Base-by-base conservation (phyloP, 768 basidiomycete genomes). In the Phanerodontia chrysosporium region DNA sequence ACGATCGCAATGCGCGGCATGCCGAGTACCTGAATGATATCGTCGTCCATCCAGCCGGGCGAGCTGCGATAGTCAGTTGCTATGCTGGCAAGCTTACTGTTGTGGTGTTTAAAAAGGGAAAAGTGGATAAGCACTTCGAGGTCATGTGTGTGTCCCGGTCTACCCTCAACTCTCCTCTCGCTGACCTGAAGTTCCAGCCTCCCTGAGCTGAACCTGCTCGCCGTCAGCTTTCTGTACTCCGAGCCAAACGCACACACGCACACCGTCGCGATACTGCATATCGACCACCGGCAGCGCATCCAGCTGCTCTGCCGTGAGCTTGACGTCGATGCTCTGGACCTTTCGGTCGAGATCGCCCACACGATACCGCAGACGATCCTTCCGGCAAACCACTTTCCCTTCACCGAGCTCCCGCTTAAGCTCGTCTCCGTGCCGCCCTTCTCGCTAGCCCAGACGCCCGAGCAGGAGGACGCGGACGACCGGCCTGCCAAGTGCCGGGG, bases 21-120 rank as follows among this genome's bases (percentile, higher is more conserved):
- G 81, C 87, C 10, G 91, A 93, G 69, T 90, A 86, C 72, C 85
- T 83, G 67, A 87, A 83, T 36, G 82, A 87, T 62, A 73, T 90
- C 18, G 66, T 89, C 24, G 77, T 92, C n/a, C 79, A 89, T 64
- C 82, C 84, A 1, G 78, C 79, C 5, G 87, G 88, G 16, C 72
- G 75, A 21, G 55, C 87, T 13, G 87, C 82, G 2, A 73, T 89
- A 21, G 83, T 81, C 24, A 84, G 82, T 70, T 82, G 84, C 61
- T 92, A 90, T 66, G 74, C 76, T 0, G 87, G 88, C 42, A 90
- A 83, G 65, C 77, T 94, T 45, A 90, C 83, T 65, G 74, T 89
- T 21, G 70, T 93, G 21, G 68, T 68, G 13, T 69, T 93, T 22
- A 75, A 82, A 53, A 77, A 79, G 16, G 87, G 87, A 18, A 72